Evolutionary conservation across 2,329 filamentous ascomycete genomes (phyloP).

Genomic region (Thermothelomyces thermophilus): DNA sequence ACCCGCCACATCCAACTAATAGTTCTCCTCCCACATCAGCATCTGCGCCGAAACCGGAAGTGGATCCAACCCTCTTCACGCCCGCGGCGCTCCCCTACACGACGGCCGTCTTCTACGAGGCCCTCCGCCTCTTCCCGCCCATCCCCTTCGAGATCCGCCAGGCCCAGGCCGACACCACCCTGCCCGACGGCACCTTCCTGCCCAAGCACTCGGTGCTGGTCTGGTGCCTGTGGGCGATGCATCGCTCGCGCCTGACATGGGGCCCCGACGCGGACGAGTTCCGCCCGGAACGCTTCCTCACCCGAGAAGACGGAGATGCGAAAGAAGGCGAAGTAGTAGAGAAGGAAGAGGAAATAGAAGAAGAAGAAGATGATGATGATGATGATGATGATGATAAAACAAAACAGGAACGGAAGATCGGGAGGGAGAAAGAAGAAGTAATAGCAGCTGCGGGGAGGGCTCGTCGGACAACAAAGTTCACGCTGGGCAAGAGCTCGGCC

Average conservation of each 20-base stretch:
- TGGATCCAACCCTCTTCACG: slow-evolving; percentile 33
- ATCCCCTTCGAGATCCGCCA: slow-evolving; percentile 63
- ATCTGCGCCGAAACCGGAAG: not conserved
- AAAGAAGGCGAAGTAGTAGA: not conserved
- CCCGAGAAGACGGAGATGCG: slow-evolving; percentile 27
- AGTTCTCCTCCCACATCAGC: not conserved
- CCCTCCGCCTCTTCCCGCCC: slow-evolving; percentile 55
- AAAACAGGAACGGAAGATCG: too few relatives aligned
- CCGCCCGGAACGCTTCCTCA: slow-evolving; percentile 51
- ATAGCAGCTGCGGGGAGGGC: not conserved
- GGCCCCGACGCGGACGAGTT: slow-evolving; percentile 51
- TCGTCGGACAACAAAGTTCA: not conserved
- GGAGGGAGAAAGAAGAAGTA: slow-evolving; percentile 20
- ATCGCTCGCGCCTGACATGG: slow-evolving; percentile 50
- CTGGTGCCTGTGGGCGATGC: slow-evolving; percentile 61
- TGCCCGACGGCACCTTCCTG: slow-evolving; percentile 56
- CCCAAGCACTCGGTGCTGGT: slow-evolving; percentile 48
- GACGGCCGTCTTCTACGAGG: slow-evolving; percentile 57
- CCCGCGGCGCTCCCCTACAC: slow-evolving; percentile 46
- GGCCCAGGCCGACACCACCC: slow-evolving; percentile 41
- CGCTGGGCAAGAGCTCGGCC: slow-evolving; percentile 41
- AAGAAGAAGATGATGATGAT: not conserved
- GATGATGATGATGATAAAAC: too few relatives aligned
- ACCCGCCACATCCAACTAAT: not conserved
- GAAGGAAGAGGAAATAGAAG: slow-evolving; percentile 18